Evolutionary conservation across 2,329 filamentous ascomycete genomes (phyloP).

Genomic region (Fusarium buharicum): DNA sequence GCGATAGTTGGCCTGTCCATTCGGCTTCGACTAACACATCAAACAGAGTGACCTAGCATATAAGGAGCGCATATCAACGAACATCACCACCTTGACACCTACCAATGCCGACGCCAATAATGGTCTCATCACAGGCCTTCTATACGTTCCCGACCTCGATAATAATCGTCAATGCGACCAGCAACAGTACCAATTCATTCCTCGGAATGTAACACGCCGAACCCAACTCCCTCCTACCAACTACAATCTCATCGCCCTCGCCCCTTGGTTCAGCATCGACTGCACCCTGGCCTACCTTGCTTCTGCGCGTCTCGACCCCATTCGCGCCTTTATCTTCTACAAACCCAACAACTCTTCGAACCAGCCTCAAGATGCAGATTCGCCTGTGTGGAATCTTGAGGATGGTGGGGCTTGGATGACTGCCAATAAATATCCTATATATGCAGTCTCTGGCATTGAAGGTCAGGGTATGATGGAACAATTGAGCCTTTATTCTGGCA

Average conservation of each 20-base stretch:
- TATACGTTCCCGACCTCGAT: slow-evolving; percentile 83
- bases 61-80: slow-evolving; percentile 61
- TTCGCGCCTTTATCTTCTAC: slow-evolving; percentile 73
- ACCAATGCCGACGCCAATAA: slow-evolving; percentile 69
- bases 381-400: slow-evolving; percentile 74
- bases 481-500: slow-evolving; percentile 80
- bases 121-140: slow-evolving; percentile 76
- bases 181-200: slow-evolving; percentile 72
- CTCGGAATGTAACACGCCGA: slow-evolving; percentile 77
- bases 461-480: slow-evolving; percentile 77
- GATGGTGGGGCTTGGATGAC: slow-evolving; percentile 78
- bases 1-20: not conserved
- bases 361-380: slow-evolving; percentile 72
- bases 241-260: slow-evolving; percentile 82
- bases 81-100: slow-evolving; percentile 80
- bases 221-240: slow-evolving; percentile 74
- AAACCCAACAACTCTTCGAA: slow-evolving; percentile 64
- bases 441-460: slow-evolving; percentile 76
- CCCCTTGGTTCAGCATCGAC: slow-evolving; percentile 81
- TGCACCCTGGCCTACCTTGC: slow-evolving; percentile 81
- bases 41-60: slow-evolving; percentile 61
- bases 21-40: slow-evolving; percentile 33
- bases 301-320: slow-evolving; percentile 66
- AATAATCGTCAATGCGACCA: slow-evolving; percentile 69
- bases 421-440: slow-evolving; percentile 80